Evolutionary conservation across 2,329 filamentous ascomycete genomes (phyloP).

Genomic region (Madurella fahalii): DNA sequence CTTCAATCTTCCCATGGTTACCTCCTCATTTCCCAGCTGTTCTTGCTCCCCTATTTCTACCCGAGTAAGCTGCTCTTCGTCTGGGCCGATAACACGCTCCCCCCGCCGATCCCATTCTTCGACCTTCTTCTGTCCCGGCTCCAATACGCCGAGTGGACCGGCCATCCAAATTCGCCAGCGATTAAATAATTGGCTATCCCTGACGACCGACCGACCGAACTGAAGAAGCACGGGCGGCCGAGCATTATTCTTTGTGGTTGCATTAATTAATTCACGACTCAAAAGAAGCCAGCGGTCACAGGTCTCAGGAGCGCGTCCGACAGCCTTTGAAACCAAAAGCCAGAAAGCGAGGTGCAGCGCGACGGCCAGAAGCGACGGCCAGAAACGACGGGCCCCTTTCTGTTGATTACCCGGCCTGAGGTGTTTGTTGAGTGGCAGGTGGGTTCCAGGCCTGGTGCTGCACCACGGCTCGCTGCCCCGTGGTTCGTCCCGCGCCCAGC

Average conservation of each 20-base stretch:
- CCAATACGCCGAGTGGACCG: not conserved
- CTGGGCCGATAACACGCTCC: not conserved
- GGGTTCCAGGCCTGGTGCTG: not conserved
- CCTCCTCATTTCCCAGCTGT: conserved; percentile 15
- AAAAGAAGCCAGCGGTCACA: not conserved
- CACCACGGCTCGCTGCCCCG: not conserved
- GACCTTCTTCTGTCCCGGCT: not conserved
- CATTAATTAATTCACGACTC: conserved; percentile 6
- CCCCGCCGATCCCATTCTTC: not conserved
- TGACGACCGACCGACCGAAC: no score
- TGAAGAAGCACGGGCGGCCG: no score
- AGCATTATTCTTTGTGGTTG: conserved; percentile 6
- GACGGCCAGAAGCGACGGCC: conserved; percentile 16
- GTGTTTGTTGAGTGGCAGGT: not conserved
- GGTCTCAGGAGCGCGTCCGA: not conserved
- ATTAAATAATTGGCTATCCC: not conserved
- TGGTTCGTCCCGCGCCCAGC: conserved; percentile 5
- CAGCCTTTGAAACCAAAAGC: not conserved
- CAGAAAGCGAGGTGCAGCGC: not conserved
- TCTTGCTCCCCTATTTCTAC: conserved; percentile 1
- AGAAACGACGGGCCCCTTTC: conserved; percentile 14
- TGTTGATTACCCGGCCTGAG: not conserved
- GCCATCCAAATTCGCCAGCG: not conserved
- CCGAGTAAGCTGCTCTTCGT: conserved; percentile 1
- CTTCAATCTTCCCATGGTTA: conserved; percentile 10